Conservation (phyloP, 2,329 filamentous ascomycete species). For the Cladobotryum protrusum region DNA sequence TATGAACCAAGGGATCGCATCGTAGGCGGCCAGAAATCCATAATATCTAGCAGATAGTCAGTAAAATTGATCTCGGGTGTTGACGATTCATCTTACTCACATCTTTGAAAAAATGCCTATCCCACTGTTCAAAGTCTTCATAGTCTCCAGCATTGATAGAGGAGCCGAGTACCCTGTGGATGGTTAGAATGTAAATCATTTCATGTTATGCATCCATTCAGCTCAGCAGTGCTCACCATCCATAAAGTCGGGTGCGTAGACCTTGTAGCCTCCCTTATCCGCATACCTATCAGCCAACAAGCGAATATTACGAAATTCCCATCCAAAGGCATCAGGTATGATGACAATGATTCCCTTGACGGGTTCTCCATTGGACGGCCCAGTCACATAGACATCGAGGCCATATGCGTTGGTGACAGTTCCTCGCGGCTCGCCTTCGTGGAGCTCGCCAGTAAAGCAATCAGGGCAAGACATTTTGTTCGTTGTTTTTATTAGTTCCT, state of each 20-base stretch:
- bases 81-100: not conserved
- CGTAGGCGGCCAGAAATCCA: constrained; percentile 18
- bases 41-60: constrained; percentile 18
- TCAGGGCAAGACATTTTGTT: constrained; percentile 30
- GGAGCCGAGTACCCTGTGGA: constrained; percentile 26
- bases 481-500: not conserved
- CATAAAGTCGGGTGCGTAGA: constrained; percentile 54
- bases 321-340: constrained; percentile 51
- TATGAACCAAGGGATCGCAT: constrained; percentile 27
- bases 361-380: constrained; percentile 22
- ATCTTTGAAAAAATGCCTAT: constrained; percentile 4
- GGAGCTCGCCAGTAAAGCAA: constrained; percentile 43
- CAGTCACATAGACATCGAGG: constrained; percentile 42
- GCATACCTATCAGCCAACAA: constrained; percentile 49
- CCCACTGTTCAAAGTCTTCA: constrained; percentile 13
- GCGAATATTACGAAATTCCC: constrained; percentile 46
- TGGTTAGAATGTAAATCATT: too few species aligned
- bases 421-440: constrained; percentile 39
- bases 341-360: constrained; percentile 46
- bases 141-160: constrained; percentile 22
- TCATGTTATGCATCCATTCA: not conserved
- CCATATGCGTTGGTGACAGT: constrained; percentile 40
- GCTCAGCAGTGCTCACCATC: constrained; percentile 19
- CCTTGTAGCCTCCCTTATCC: constrained; percentile 41
- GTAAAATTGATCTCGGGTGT: not conserved